Evolutionary conservation across 345 rosid species (phyloP).

Genomic region (Barbarea vulgaris): DNA sequence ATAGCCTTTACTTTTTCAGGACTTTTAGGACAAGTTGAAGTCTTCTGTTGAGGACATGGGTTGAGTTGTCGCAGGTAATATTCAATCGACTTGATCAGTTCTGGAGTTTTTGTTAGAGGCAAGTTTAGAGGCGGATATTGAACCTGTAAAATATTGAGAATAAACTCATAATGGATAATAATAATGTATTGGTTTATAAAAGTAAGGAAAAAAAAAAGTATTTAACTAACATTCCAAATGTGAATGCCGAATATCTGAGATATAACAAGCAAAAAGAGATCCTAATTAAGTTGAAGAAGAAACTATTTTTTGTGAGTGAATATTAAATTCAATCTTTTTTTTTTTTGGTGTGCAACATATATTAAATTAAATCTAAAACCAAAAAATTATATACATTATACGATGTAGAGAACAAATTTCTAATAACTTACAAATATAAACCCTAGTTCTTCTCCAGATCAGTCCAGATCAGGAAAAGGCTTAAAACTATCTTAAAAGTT

Average conservation of each 20-base stretch:
- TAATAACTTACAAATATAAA: not conserved
- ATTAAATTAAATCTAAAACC: not conserved
- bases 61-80: not conserved
- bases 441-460: not conserved
- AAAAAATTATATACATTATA: not conserved
- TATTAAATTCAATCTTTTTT: not conserved
- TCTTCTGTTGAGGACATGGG: not conserved
- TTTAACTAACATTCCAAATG: too few species aligned
- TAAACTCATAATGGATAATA: not conserved
- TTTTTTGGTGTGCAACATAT: not conserved
- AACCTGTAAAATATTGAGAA: not conserved
- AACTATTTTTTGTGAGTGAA: not conserved
- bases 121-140: not conserved
- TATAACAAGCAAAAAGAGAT: not conserved
- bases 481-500: not conserved
- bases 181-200: not conserved
- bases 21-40: not conserved
- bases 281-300: not conserved
- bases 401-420: not conserved
- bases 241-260: not conserved
- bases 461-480: not conserved
- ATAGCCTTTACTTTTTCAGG: constrained; percentile 14
- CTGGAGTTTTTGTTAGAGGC: not conserved
- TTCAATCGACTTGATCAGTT: not conserved
- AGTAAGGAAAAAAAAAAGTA: not conserved